phyloP scores from a whole-genome alignment of 2,329 filamentous ascomycete genomes.

The Arthrobotrys entomopaga region DNA sequence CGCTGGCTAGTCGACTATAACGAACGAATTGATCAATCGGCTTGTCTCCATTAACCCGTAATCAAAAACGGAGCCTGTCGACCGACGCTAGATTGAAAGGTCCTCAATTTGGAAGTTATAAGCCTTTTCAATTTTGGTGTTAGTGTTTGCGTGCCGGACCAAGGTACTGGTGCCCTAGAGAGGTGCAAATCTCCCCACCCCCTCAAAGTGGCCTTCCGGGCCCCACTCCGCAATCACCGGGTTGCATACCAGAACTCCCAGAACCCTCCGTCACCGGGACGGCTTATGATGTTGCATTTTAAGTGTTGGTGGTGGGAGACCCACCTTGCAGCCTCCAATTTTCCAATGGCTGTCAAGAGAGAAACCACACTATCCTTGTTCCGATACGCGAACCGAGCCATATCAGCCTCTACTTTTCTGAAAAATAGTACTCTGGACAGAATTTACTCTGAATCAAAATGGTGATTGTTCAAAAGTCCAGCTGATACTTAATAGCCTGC shows the following conservation, averaged over 20 bases:
- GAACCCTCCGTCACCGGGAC: constrained; percentile 7
- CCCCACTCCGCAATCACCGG: background rate
- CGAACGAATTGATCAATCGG: background rate
- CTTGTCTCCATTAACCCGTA: background rate
- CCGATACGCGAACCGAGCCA: constrained; percentile 35
- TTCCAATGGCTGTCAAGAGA: background rate
- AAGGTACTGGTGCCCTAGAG: constrained; percentile 4
- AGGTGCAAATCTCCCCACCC: background rate
- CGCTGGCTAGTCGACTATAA: background rate
- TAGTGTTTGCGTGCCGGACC: background rate
- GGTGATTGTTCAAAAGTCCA: background rate
- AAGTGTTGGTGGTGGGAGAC: constrained; percentile 13
- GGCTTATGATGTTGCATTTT: constrained; percentile 30
- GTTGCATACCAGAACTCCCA: background rate
- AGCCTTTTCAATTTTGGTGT: background rate
- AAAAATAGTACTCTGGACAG: too few species aligned
- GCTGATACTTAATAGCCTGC: background rate
- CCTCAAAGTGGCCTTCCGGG: background rate
- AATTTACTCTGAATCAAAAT: background rate
- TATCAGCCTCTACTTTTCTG: constrained; percentile 1
- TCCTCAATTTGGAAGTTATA: background rate
- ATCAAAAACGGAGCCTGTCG: background rate
- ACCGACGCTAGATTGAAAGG: background rate
- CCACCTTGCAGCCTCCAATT: background rate
- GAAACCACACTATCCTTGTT: constrained; percentile 19